These are phyloP conservation scores for Tetrahymena thermophila DNA, from an alignment of 73 alveolate genomes.

Conservation along the genomic window DNA sequence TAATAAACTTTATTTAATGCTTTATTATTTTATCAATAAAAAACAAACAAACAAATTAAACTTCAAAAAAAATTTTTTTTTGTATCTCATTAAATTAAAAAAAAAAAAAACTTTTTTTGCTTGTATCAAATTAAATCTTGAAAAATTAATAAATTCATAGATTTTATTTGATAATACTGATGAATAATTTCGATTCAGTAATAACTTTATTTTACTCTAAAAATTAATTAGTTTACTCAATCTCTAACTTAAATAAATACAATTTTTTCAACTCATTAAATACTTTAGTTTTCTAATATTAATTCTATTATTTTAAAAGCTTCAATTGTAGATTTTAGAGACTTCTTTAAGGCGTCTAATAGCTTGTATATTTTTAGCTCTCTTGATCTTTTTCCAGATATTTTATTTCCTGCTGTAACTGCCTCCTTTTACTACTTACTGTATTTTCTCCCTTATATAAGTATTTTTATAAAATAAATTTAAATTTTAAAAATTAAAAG, in stretches of 20 bases:
- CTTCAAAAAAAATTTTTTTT: no score
- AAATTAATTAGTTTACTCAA: not conserved
- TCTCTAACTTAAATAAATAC: no score
- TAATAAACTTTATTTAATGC: no score
- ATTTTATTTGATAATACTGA: no score
- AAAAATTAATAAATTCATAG: no score
- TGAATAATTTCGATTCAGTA: not conserved
- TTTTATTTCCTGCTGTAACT: slow-evolving; percentile 22
- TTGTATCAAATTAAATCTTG: no score
- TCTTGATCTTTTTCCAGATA: slow-evolving; percentile 30
- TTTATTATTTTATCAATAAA: no score
- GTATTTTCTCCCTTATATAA: slow-evolving; percentile 3
- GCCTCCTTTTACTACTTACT: slow-evolving; percentile 3
- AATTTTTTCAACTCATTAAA: no score
- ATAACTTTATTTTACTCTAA: not conserved
- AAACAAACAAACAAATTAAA: no score
- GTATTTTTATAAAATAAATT: not conserved
- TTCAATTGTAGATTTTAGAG: slow-evolving; percentile 11
- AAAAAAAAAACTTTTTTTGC: no score
- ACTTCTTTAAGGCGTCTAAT: slow-evolving; percentile 13
- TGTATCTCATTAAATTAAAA: no score
- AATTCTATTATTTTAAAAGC: not conserved
- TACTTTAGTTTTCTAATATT: no score
- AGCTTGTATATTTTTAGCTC: slow-evolving; percentile 20
- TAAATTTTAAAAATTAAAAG: not conserved